These are phyloP conservation scores for Hyaloscypha hepaticicola DNA, from an alignment of 495 filamentous ascomycete genomes.

Conservation along the genomic window DNA sequence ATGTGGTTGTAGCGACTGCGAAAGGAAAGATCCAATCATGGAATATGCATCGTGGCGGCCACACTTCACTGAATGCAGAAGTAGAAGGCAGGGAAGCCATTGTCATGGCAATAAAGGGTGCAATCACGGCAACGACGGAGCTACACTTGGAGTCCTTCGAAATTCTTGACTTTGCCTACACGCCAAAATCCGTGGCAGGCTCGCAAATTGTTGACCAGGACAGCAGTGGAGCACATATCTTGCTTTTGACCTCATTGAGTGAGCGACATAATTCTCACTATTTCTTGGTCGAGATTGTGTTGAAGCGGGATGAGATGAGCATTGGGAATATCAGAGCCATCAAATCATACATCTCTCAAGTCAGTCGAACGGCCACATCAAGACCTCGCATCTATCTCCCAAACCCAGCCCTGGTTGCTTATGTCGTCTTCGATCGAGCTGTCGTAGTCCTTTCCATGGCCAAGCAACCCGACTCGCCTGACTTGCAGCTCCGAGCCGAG, in stretches of 20 bases:
- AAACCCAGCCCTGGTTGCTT: constrained; percentile 73
- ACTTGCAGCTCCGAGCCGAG: constrained; percentile 66
- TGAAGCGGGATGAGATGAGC: constrained; percentile 36
- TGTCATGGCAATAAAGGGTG: constrained; percentile 35
- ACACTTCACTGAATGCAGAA: constrained; percentile 39
- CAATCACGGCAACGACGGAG: constrained; percentile 22
- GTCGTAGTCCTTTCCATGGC: constrained; percentile 72
- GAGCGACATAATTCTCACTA: constrained; percentile 41
- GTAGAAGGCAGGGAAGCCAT: constrained; percentile 39
- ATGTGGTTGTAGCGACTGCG: constrained; percentile 73
- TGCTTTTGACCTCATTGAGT: constrained; percentile 35
- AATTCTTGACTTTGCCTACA: constrained; percentile 46
- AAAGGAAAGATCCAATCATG: constrained; percentile 76
- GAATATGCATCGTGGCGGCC: constrained; percentile 83
- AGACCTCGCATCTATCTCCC: constrained; percentile 77
- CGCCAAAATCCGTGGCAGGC: constrained; percentile 34
- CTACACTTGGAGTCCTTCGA: constrained; percentile 35
- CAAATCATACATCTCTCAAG: constrained; percentile 55
- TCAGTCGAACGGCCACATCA: constrained; percentile 38
- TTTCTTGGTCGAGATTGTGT: constrained; percentile 46
- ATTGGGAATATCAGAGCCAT: constrained; percentile 61
- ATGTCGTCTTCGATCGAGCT: constrained; percentile 73
- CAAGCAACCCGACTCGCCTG: constrained; percentile 58
- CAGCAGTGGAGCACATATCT: constrained; percentile 24
- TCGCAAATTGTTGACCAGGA: constrained; percentile 25